A percentile compares a stretch with the other conserved stretches of the same genome.
Conservation (phyloP, 371 early-diverging fungal species). For the Actinomortierella wolfii region DNA sequence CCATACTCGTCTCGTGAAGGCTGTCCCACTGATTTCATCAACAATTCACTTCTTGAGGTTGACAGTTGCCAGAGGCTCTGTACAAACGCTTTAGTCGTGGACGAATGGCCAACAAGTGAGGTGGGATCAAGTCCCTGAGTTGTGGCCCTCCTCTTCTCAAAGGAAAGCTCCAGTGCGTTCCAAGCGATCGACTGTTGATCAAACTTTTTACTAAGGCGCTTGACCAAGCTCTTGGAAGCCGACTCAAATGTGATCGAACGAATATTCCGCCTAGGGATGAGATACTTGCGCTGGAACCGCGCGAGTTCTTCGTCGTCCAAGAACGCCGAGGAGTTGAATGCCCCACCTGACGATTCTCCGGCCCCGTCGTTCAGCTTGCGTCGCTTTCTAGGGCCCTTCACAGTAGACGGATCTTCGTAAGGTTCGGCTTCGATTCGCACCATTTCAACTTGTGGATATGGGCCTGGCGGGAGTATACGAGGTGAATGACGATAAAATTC, state of each 20-base stretch:
- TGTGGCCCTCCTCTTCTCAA: conserved; percentile 7
- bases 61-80: conserved; percentile 2
- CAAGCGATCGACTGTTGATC: neutral
- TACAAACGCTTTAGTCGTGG: conserved; percentile 16
- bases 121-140: conserved; percentile 9
- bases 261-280: conserved; percentile 14
- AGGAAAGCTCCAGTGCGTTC: neutral
- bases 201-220: no score
- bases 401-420: no score
- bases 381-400: no score
- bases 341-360: neutral
- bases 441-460: conserved; percentile 18
- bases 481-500: conserved; percentile 52
- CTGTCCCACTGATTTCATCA: neutral
- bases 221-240: conserved; percentile 2
- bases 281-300: conserved; percentile 24
- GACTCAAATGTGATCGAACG: conserved; percentile 12
- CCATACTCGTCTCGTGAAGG: conserved; percentile 20
- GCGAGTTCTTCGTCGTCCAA: conserved; percentile 26
- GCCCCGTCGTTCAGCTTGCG: no score
- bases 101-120: conserved; percentile 24
- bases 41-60: conserved; percentile 3
- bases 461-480: conserved; percentile 22
- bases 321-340: conserved; percentile 3
- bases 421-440: conserved; percentile 13